A percentile compares a stretch with the other conserved stretches of the same genome.
Conservation (phyloP, 148 eudicot species). For the Drosera capensis region DNA sequence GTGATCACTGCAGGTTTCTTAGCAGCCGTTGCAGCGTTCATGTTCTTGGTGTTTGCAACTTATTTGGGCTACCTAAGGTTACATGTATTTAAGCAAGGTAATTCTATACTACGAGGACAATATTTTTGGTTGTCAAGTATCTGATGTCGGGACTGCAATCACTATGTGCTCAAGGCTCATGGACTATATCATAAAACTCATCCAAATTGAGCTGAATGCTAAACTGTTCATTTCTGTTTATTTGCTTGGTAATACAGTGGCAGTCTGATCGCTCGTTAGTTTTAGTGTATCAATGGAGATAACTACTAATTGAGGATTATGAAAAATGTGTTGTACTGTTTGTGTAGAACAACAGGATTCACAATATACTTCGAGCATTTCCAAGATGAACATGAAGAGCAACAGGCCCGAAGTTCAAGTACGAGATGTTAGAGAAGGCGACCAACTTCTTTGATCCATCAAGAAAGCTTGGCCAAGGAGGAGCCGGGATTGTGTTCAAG, state of each 20-base stretch:
- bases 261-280: no score
- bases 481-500: slow-evolving; percentile 44
- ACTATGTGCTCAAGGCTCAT: background rate
- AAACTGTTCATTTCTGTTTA: no score
- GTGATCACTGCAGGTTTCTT: background rate
- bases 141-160: background rate
- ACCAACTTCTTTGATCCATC: slow-evolving; percentile 26
- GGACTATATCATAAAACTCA: no score
- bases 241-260: no score
- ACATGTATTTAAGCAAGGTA: background rate
- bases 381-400: background rate
- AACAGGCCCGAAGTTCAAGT: slow-evolving; percentile 13
- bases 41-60: background rate
- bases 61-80: background rate
- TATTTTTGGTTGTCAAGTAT: background rate
- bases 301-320: no score
- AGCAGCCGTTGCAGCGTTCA: background rate
- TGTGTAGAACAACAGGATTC: background rate
- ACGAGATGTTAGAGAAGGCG: slow-evolving; percentile 31
- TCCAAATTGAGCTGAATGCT: no score
- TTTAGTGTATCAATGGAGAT: no score
- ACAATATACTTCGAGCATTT: background rate
- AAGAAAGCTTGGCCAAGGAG: slow-evolving; percentile 48
- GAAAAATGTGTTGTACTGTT: background rate
- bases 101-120: background rate